Percentiles rank a stretch among this genome's conserved stretches.
Conservation (phyloP, 2,329 filamentous ascomycete species). For the Colletotrichum phormii region DNA sequence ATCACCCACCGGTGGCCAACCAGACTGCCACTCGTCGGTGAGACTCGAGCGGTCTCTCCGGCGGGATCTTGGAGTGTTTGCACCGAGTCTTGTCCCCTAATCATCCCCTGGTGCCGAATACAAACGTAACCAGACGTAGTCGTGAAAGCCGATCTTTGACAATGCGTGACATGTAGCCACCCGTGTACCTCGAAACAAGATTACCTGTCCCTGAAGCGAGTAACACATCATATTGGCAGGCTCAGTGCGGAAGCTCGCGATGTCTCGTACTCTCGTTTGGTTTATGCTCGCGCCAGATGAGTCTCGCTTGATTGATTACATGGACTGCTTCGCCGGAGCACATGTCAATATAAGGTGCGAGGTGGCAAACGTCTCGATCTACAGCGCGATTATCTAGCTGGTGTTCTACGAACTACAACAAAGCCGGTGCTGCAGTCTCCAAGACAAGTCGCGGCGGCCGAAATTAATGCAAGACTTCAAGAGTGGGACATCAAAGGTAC, state of each 20-base stretch:
- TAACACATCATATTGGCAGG: conserved; percentile 3
- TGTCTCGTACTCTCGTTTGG: conserved; percentile 7
- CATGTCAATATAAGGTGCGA: background rate
- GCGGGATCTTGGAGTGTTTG: background rate
- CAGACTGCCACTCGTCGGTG: background rate
- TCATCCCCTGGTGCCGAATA: background rate
- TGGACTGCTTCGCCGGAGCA: background rate
- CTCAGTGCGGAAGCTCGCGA: background rate
- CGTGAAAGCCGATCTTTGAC: background rate
- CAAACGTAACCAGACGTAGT: background rate
- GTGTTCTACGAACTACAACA: background rate
- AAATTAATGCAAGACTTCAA: background rate
- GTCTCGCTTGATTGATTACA: background rate
- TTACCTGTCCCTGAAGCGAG: conserved; percentile 28
- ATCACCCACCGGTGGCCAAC: background rate
- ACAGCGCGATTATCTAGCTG: background rate
- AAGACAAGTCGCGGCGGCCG: background rate
- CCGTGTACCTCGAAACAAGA: conserved; percentile 30
- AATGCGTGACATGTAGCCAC: conserved; percentile 1
- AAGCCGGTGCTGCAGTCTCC: too few relatives aligned
- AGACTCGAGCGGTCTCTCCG: background rate
- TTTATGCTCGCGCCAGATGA: background rate
- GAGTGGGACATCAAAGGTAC: background rate
- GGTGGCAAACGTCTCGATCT: background rate
- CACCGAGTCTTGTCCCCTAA: background rate